Evolutionary conservation across 768 basidiomycete genomes (phyloP).

Genomic region (Mycena rebaudengoi): DNA sequence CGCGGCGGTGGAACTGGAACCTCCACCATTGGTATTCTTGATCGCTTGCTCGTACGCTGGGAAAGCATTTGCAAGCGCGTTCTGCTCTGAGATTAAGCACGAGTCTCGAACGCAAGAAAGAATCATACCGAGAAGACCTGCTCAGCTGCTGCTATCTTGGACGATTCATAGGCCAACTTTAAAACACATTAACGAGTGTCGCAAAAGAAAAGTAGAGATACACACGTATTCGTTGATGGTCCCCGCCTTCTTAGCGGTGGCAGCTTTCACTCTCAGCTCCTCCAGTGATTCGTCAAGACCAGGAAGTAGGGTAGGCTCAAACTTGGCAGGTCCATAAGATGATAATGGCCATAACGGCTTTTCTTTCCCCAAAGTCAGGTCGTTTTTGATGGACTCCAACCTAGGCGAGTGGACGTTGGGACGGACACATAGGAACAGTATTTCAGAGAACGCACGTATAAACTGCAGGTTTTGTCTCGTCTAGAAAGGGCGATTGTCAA

Average conservation of each 20-base stretch:
- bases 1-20: neutral
- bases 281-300: slow-evolving; percentile 81
- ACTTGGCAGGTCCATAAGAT: slow-evolving; percentile 80
- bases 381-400: slow-evolving; percentile 65
- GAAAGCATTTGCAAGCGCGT: slow-evolving; percentile 56
- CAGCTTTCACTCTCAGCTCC: slow-evolving; percentile 77
- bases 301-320: slow-evolving; percentile 69
- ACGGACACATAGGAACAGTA: no score
- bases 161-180: slow-evolving; percentile 66
- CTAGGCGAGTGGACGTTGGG: slow-evolving; percentile 44
- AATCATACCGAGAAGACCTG: slow-evolving; percentile 49
- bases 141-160: slow-evolving; percentile 62
- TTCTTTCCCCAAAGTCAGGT: slow-evolving; percentile 67
- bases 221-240: slow-evolving; percentile 75
- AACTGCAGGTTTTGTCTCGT: slow-evolving; percentile 18
- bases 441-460: slow-evolving; percentile 28
- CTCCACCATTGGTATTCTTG: slow-evolving; percentile 45
- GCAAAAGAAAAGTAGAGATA: slow-evolving; percentile 15
- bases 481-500: neutral
- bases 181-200: neutral
- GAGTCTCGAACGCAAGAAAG: neutral
- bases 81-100: slow-evolving; percentile 36
- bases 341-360: slow-evolving; percentile 84
- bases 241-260: slow-evolving; percentile 60
- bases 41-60: slow-evolving; percentile 63